Evolutionary conservation across 352 stramenopile species (phyloP).

Genomic region (Pythium graminicola): DNA sequence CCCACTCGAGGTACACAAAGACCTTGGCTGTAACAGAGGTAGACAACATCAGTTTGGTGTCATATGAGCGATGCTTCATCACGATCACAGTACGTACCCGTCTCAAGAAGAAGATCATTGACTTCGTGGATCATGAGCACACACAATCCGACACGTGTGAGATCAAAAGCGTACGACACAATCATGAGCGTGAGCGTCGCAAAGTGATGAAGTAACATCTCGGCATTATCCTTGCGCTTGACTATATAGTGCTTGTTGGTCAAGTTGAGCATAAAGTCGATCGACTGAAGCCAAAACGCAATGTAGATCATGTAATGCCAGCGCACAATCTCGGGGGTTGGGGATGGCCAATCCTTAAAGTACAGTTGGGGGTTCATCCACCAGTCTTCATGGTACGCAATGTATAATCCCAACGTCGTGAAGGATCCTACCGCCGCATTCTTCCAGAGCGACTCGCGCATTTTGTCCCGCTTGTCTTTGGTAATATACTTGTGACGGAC

Average conservation of each 20-base stretch:
- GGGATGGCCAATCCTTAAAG: conserved; percentile 49
- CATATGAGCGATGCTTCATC: not conserved
- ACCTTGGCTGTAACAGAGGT: conserved; percentile 49
- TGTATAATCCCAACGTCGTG: conserved; percentile 52
- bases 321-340: conserved; percentile 40
- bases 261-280: conserved; percentile 80
- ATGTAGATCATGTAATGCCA: conserved; percentile 88
- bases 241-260: conserved; percentile 77
- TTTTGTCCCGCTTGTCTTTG: conserved; percentile 70
- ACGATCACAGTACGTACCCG: conserved; percentile 25
- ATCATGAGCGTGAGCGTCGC: conserved; percentile 74
- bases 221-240: conserved; percentile 76
- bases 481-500: conserved; percentile 34
- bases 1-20: conserved; percentile 69
- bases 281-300: conserved; percentile 73
- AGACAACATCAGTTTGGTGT: not conserved
- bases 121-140: conserved; percentile 82
- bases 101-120: conserved; percentile 69
- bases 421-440: conserved; percentile 65
- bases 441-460: conserved; percentile 80
- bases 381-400: conserved; percentile 57
- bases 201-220: conserved; percentile 79
- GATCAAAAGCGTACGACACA: conserved; percentile 64
- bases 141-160: conserved; percentile 64
- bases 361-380: conserved; percentile 68